Base-by-base conservation (phyloP, 805 yeast species). In the Saccharomycopsis capsularis region DNA sequence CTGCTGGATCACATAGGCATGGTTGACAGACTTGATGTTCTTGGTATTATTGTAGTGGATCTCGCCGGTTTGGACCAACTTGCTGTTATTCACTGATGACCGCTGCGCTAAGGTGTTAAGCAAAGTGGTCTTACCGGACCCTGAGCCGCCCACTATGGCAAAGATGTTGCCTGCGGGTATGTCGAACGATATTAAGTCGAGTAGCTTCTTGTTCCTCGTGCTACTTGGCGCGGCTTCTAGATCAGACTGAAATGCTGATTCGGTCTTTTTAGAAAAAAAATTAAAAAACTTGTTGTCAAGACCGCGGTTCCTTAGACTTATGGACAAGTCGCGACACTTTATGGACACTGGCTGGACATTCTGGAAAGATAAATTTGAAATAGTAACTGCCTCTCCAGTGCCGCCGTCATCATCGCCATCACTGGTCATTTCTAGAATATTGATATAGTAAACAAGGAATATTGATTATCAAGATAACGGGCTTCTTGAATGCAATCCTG, bases 111-210 rank as follows among this genome's bases (percentile, higher is more conserved):
- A 61, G 0, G 78, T 77, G 59, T 87, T 87, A 21, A 87, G 66
- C 40, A 87, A 61, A 0, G 95, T 85, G 0, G 95, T 87, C 59
- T 88, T 87, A 3, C 95, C 95, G 2, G 88, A 79, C 0, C 95
- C 95, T 0, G 90, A 82, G 0, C 95, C 91, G 2, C 95, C 96
- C 68, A 88, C 74, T 7, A 87, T 83, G 4, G 95, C 95, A 63
- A 87, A 71, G 35, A 88, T 63, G 7, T 82, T 68, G 16, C 86
- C 85, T 13, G 75, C 62, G 0, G 77, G 74, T 9, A 85, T 68
- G 44, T 78, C 79, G 52, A 85, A 71, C 2, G 85, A 76, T 42
- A 85, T 68, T 24, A 32, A 32, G 22, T 43, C 46, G n/a, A 42
- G 44, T 24, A 43, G 40, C 6, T 38, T n/a, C 19, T 37, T 34